A percentile compares a stretch with the other conserved stretches of the same genome.
Evolutionary conservation across 371 early-diverging fungal species (phyloP).

Genomic region (Mortierella sp.): DNA sequence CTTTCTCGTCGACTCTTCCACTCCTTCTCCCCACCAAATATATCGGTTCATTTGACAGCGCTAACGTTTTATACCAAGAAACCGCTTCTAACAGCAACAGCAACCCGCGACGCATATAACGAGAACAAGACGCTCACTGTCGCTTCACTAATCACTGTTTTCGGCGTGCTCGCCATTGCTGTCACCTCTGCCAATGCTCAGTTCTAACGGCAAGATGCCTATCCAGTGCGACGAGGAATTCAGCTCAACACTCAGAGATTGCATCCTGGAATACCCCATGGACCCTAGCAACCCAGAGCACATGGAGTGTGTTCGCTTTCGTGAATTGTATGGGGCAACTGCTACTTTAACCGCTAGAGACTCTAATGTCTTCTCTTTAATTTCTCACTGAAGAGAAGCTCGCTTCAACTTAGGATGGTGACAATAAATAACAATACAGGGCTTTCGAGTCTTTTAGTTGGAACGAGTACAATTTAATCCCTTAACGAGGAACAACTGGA

Average conservation of each 20-base stretch:
- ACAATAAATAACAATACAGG: too few species aligned
- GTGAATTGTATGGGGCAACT: neutral
- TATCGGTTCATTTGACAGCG: neutral
- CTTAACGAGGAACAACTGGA: too few species aligned
- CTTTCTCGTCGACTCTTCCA: too few species aligned
- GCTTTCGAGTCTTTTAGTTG: too few species aligned
- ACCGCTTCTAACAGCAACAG: constrained; percentile 1
- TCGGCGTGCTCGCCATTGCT: constrained; percentile 8
- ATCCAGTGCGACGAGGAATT: constrained; percentile 5
- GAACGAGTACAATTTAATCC: too few species aligned
- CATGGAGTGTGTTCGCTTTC: neutral
- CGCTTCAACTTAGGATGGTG: too few species aligned
- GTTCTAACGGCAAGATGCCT: neutral
- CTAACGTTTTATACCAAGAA: neutral
- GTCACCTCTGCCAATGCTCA: constrained; percentile 6
- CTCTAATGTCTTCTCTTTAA: too few species aligned
- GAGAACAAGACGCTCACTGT: constrained; percentile 1
- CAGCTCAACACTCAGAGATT: constrained; percentile 7
- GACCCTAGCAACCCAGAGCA: constrained; percentile 12
- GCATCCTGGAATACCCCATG: constrained; percentile 3
- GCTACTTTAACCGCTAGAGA: neutral
- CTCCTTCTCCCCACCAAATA: neutral
- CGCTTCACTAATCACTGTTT: constrained; percentile 3
- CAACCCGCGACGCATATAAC: neutral
- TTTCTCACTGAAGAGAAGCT: too few species aligned